Base-by-base conservation (phyloP, 2,329 filamentous ascomycete species). In the Claviceps sp. region DNA sequence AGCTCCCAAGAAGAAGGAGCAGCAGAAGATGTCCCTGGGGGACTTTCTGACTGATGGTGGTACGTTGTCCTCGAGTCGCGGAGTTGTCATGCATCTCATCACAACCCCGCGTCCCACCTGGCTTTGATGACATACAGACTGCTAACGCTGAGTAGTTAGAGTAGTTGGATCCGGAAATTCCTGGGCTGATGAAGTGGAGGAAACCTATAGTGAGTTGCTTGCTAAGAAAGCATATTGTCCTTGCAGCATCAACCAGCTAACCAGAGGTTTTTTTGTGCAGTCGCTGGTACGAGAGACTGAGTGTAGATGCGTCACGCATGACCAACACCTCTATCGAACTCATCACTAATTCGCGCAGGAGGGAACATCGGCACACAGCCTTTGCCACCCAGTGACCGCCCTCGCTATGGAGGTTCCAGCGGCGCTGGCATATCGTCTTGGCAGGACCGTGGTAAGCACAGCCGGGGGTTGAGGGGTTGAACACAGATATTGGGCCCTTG, bases 161-260 rank as follows among this genome's bases (percentile, higher is more conserved):
- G 4, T 24, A 6, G 46, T 51, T 75, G 73, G 71, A 58, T 75
- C 73, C 59, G 77, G 74, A 61, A 89, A 67, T 63, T 97, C 93
- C 61, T 98, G 93, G 93, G 93, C 93, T 63, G 94, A 98, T 73
- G 93, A 98, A 69, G 95, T 98, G 74, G 93, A 98, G 72, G 89
- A 95, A 65, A 79, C 86, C 59, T 80, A 82, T 69, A 75, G 86
- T 91, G 78, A 75, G 83, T 74, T 53, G 6, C 51, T 49, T 61
- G 62, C 20, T 4, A 42, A 18, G n/a, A 13, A 44, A 38, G 5
- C 2, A 26, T 16, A 18, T 4, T 13, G 9, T 6, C 24, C 6
- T 18, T n/a, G 30, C 26, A 20, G 24, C 22, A 43, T 37, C 56
- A 61, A 37, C 47, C 47, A 57, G 57, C 64, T 69, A 61, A 67